Base-by-base conservation (phyloP, 2,329 filamentous ascomycete genomes). In the Aspergillus unguis region DNA sequence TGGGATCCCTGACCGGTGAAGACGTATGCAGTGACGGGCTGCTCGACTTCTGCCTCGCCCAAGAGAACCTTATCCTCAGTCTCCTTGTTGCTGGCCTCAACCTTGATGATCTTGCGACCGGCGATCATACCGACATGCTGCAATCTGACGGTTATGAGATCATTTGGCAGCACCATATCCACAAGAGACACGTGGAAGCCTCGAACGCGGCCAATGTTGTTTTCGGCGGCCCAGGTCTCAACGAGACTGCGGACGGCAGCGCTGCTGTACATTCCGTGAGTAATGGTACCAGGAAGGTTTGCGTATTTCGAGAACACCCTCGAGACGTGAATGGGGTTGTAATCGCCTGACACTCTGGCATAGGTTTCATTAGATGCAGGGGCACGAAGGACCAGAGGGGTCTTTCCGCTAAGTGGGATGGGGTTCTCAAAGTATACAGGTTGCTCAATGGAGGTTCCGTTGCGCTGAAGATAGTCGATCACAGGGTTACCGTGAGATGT, bases 241-340 rank as follows among this genome's bases (percentile, higher is more conserved):
- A 99, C 92, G 48, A 99, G 79, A 69, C 91, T 95, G 65, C 95
- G 87, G 28, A 99, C 94, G 35, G 94, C 90, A 60, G 94, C 94
- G 73, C 92, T 97, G 1, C 92, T 95, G 80, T 97, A 99, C 94
- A 99, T 99, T 70, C 94, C 94, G 70, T 99, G 94, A 1, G 94
- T 99, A 67, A 99, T 99, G 41, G 94, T 99, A 45, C 94, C 95
- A 1, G 92, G 92, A 11, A 99, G 81, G 71, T 92, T 94, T 70
- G 94, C 95, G 66, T 97, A 99, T 75, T 85, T 90, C 31, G 94
- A 89, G 76, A 99, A 99, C 50, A 96, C 90, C 52, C 94, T 88
- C 9, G 94, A 96, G 41, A 99, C 94, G 79, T 99, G 94, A 58
- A 99, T 99, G 26, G 94, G 94, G 75, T 99, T 99, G 82, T 91